Base-by-base conservation (phyloP, 2,329 filamentous ascomycete genomes). In the Hypoxylon sp. region DNA sequence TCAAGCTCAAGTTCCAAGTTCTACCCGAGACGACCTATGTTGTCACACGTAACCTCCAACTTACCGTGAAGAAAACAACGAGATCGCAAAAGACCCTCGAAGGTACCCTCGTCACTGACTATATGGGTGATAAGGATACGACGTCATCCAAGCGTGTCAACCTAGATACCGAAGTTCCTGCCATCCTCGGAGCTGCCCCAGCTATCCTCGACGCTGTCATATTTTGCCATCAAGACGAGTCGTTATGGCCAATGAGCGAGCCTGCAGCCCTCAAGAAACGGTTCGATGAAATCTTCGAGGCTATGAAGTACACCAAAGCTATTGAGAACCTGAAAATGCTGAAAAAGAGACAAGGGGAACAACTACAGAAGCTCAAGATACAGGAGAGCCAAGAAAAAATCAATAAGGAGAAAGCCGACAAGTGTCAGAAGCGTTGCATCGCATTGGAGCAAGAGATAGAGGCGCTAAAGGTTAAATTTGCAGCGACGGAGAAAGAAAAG, bases 191-290 rank as follows among this genome's bases (percentile, higher is more conserved):
- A 39, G 96, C 98, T 3, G 96, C 94, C 1, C 90, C 91, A 61
- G 94, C 96, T 11, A 91, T 99, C 61, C 86, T 99, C 26, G 94
- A 98, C 73, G 92, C 92, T 65, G 96, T 99, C 78, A 98, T 99
- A 73, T 99, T 99, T 81, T 99, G 96, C 79, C 96, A 99, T 77
- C 96, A 99, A 78, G 96, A 99, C 78, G 96, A 99, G 73, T 98
- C 95, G 26, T 82, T 98, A 29, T 99, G 96, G 96, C 96, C 96
- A 0, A 90, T 99, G 86, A 97, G 94, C 77, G 93, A 97, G 75
- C 94, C 96, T 0, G 84, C 88, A 0, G 89, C 88, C 0, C 84
- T 99, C 55, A 99, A 99, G 81, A 97, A 97, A 80, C 92, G 91
- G 58, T 99, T 99, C 67, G 96, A 99, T 77, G 94, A 97, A 78